Base-by-base conservation (phyloP, 129 eudicot species). In the Flaveria linearis region DNA sequence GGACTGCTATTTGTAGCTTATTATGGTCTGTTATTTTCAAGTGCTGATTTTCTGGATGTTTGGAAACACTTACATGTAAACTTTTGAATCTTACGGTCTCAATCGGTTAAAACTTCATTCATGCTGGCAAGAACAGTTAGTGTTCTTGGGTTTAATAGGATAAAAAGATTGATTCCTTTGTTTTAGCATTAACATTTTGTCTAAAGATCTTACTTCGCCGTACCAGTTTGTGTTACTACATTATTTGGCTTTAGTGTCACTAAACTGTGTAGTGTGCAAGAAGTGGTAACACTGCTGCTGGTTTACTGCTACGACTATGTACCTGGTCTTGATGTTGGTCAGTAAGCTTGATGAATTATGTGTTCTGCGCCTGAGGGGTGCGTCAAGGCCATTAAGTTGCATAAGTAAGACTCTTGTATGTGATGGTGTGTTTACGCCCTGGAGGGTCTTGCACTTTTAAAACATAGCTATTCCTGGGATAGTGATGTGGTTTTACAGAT, bases 81-180 rank as follows among this genome's bases (percentile, higher is more conserved):
- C 47, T 55, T 63, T 57, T 72, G 65, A 72, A 71, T 51, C 20
- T 47, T 17, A 20, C 56, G 57, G 78, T 80, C 62, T 80, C 76
- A 80, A 74, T 67, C 75, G 56, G 76, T 64, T 56, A 47, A 56
- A 74, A 80, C 76, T 74, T 67, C 9, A 80, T 80, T 74, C 23
- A 45, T 80, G 84, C 52, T 68, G 74, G 71, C 71, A 70, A 80
- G 80, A 67, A 50, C 71, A 74, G 11, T 56, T 80, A 64, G 79
- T 65, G 61, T 73, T 80, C 83, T 72, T 80, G 63, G 61, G 70
- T 74, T 80, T 66, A 67, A 33, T 39, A 66, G 56, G 63, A 67
- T 80, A 74, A 42, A 65, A 68, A 42, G 84, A 67, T 80, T 80
- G 84, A 80, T 70, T 78, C 76, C 71, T 68, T 63, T 78, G 43